Percentiles rank a stretch among this genome's conserved stretches.
Conservation (phyloP, 768 basidiomycete genomes). For the Trichaptum fuscoviolaceum region DNA sequence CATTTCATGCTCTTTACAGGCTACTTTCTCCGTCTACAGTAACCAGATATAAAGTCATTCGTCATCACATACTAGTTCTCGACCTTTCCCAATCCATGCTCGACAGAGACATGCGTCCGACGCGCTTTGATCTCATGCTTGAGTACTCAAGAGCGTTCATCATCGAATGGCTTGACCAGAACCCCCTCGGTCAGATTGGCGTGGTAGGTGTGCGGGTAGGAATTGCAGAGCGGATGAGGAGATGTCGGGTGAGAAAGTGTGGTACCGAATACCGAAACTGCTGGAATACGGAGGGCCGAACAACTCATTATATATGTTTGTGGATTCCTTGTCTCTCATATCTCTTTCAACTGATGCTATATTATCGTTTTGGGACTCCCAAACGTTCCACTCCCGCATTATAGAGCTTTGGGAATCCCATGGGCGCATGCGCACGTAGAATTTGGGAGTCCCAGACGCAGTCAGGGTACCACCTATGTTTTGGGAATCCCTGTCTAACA, state of each 20-base stretch:
- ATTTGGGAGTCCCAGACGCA: no score
- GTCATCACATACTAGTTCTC: constrained; percentile 90
- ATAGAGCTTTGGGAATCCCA: no score
- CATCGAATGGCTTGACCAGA: constrained; percentile 98
- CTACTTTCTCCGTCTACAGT: constrained; percentile 78
- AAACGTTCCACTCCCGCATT: no score
- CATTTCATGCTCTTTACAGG: constrained; percentile 31
- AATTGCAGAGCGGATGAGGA: constrained; percentile 86
- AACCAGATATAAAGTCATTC: constrained; percentile 91
- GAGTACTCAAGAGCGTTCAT: constrained; percentile 91
- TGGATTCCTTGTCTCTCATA: no score
- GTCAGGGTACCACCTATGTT: no score
- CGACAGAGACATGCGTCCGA: constrained; percentile 95
- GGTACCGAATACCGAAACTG: no score
- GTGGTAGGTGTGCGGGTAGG: constrained; percentile 91
- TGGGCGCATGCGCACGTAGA: no score
- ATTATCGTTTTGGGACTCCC: no score
- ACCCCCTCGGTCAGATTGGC: constrained; percentile 95
- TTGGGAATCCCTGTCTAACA: no score
- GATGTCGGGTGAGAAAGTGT: constrained; percentile 78
- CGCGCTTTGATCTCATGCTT: constrained; percentile 85
- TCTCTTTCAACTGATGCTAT: no score
- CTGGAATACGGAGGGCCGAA: no score
- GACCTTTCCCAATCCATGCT: constrained; percentile 90
- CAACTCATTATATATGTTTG: no score